These are phyloP conservation scores for Penicilliopsis zonata DNA, from an alignment of 495 filamentous ascomycete species.

Conservation along the genomic window DNA sequence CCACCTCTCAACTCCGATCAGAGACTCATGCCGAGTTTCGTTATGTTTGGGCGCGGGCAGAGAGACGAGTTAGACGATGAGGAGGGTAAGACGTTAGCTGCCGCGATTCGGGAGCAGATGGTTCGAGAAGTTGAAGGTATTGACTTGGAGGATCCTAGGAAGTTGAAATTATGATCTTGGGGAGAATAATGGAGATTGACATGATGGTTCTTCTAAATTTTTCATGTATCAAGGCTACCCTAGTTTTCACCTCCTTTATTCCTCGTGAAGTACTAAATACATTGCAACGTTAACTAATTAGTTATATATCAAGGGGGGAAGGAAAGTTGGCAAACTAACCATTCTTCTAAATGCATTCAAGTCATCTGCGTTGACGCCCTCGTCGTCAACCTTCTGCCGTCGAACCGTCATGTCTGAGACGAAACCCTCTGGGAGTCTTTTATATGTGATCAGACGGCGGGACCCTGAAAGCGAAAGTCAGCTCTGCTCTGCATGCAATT, in stretches of 20 bases:
- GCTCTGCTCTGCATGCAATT: slow-evolving; percentile 3
- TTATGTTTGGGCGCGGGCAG: slow-evolving; percentile 74
- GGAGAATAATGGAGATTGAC: too few relatives aligned
- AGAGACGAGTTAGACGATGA: slow-evolving; percentile 80
- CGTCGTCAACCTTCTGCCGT: slow-evolving; percentile 25
- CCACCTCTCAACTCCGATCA: slow-evolving; percentile 23
- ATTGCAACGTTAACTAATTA: not conserved
- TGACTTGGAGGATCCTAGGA: slow-evolving; percentile 20
- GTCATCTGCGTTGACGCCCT: slow-evolving; percentile 51
- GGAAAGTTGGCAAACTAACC: slow-evolving; percentile 11
- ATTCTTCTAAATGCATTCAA: slow-evolving; percentile 69
- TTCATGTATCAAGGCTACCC: not conserved
- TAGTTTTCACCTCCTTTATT: too few relatives aligned
- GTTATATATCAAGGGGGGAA: not conserved
- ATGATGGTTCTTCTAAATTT: not conserved
- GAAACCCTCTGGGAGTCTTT: slow-evolving; percentile 51
- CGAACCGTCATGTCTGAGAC: slow-evolving; percentile 29
- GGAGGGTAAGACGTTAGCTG: slow-evolving; percentile 54
- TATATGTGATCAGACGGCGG: slow-evolving; percentile 74
- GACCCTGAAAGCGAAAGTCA: slow-evolving; percentile 47
- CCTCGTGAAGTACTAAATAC: slow-evolving; percentile 9
- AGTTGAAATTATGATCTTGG: slow-evolving; percentile 12
- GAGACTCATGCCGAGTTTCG: slow-evolving; percentile 38
- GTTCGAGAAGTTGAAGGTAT: slow-evolving; percentile 39
- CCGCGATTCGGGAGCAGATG: slow-evolving; percentile 48